Percentiles rank a stretch among this genome's conserved stretches.
Conservation (phyloP, 1,284 basidiomycete species). For the Boletus semigastroideus region DNA sequence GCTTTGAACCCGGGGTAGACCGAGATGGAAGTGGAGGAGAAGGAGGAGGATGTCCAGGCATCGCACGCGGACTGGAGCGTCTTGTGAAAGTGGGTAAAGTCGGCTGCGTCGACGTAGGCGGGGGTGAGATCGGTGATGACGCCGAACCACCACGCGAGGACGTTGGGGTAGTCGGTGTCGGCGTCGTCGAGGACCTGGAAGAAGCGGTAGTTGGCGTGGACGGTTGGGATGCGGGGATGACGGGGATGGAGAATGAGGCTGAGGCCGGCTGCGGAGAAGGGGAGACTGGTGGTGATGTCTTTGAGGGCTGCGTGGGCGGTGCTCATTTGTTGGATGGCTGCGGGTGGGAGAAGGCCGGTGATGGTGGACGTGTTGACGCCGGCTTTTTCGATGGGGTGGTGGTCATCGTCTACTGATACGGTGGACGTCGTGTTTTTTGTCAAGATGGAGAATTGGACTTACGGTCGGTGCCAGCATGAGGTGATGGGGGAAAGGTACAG, state of each 20-base stretch:
- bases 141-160: slow-evolving; percentile 96
- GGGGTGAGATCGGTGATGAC: slow-evolving; percentile 93
- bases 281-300: slow-evolving; percentile 59
- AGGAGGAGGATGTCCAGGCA: slow-evolving; percentile 48
- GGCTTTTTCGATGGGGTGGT: slow-evolving; percentile 85
- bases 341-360: slow-evolving; percentile 82
- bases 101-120: slow-evolving; percentile 78
- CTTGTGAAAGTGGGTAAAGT: slow-evolving; percentile 84
- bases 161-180: slow-evolving; percentile 29
- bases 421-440: background rate
- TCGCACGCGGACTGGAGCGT: slow-evolving; percentile 79
- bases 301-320: slow-evolving; percentile 76
- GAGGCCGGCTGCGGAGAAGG: slow-evolving; percentile 90
- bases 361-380: slow-evolving; percentile 94
- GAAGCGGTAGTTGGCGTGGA: slow-evolving; percentile 95
- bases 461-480: background rate
- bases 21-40: slow-evolving; percentile 1
- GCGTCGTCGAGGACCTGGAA: slow-evolving; percentile 60
- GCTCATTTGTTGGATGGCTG: slow-evolving; percentile 89
- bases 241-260: slow-evolving; percentile 89
- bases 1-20: slow-evolving; percentile 79
- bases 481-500: slow-evolving; percentile 73
- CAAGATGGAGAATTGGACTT: background rate
- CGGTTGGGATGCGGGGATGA: slow-evolving; percentile 87
- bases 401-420: background rate